Conservation (phyloP, 306 rosid species). For the Ormosia emarginata region DNA sequence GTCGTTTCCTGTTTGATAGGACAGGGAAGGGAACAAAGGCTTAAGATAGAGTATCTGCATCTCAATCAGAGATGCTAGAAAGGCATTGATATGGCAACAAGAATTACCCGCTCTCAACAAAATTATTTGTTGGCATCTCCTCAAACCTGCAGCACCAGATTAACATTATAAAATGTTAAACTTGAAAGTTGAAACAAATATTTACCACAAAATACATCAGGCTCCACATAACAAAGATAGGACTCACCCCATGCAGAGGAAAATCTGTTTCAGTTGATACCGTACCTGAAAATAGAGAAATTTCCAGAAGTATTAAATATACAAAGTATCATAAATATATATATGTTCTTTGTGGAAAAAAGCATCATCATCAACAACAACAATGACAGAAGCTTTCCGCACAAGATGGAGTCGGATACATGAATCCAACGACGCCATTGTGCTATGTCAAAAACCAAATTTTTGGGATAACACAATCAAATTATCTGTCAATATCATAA, state of each 20-base stretch:
- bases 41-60: background rate
- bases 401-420: background rate
- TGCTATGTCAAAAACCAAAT: background rate
- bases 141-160: slow-evolving; percentile 66
- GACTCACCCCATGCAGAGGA: slow-evolving; percentile 87
- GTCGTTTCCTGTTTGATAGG: background rate
- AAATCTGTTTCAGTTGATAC: slow-evolving; percentile 68
- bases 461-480: background rate
- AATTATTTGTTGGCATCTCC: slow-evolving; percentile 98
- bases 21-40: background rate
- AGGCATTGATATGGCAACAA: slow-evolving; percentile 1
- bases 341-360: background rate
- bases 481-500: background rate
- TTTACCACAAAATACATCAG: slow-evolving; percentile 6
- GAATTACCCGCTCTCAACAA: slow-evolving; percentile 90
- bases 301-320: slow-evolving; percentile 3
- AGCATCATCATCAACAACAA: background rate
- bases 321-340: background rate
- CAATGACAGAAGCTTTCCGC: background rate
- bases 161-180: slow-evolving; percentile 4
- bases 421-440: background rate
- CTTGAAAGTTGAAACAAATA: background rate
- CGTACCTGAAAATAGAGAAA: slow-evolving; percentile 66
- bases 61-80: background rate
- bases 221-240: slow-evolving; percentile 12